Percentiles rank a stretch among this genome's conserved stretches.
Evolutionary conservation across 164 flowering plant species (phyloP).

Genomic region (Buxus sempervirens): DNA sequence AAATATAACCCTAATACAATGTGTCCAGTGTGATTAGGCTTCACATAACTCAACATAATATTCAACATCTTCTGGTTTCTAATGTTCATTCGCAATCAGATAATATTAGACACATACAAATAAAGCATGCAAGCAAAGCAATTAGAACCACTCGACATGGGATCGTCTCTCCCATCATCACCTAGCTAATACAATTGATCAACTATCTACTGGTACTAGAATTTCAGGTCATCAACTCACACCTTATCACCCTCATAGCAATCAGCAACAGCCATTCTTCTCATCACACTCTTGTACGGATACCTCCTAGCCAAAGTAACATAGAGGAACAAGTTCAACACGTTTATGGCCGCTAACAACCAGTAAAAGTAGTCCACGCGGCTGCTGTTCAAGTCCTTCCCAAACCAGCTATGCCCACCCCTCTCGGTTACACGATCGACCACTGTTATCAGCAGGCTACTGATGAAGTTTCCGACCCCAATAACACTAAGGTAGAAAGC

Average conservation of each 20-base stretch:
- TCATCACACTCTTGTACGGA: conserved; percentile 53
- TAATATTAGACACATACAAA: no score
- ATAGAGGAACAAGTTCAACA: conserved; percentile 37
- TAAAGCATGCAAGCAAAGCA: no score
- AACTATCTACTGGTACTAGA: not conserved
- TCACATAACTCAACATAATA: no score
- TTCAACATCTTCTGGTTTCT: no score
- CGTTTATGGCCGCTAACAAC: conserved; percentile 47
- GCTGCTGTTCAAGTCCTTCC: conserved; percentile 50
- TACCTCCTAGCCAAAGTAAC: conserved; percentile 42
- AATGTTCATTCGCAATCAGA: no score
- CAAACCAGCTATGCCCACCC: conserved; percentile 53
- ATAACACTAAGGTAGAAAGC: conserved; percentile 64
- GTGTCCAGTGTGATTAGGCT: no score
- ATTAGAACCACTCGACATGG: no score
- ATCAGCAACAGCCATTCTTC: conserved; percentile 20
- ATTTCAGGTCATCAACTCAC: conserved; percentile 1
- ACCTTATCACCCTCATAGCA: conserved; percentile 13
- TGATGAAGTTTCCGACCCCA: conserved; percentile 54
- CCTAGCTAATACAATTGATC: no score
- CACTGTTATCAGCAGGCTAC: conserved; percentile 47
- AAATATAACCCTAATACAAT: no score
- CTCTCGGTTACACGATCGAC: conserved; percentile 38
- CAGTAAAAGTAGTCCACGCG: conserved; percentile 64
- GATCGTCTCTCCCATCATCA: no score